These are phyloP conservation scores for Phoenix dactylifera DNA, from an alignment of 176 grass and related monocot genomes.

Conservation along the genomic window DNA sequence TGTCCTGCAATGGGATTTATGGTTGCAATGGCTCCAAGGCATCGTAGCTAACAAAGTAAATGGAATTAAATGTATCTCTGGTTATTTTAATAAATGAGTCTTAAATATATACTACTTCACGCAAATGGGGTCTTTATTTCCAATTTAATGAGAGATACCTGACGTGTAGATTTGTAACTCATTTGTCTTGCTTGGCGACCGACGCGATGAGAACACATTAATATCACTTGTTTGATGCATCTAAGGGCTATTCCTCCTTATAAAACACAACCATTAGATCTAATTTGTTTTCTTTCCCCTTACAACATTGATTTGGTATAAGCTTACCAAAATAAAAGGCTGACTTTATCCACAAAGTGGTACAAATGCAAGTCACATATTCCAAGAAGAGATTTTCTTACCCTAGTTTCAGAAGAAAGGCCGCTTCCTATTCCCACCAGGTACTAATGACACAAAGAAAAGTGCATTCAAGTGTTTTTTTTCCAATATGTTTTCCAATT, in stretches of 20 bases:
- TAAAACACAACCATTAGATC: conserved; percentile 21
- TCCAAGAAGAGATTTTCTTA: no score
- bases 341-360: no score
- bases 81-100: conserved; percentile 27
- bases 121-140: conserved; percentile 1
- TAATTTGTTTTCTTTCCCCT: conserved; percentile 26
- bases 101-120: neutral
- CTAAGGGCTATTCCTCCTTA: conserved; percentile 12
- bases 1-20: conserved; percentile 69
- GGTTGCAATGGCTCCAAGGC: conserved; percentile 45
- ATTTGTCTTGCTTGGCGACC: no score
- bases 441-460: no score
- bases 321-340: no score
- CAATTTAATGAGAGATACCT: neutral
- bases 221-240: conserved; percentile 57
- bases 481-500: no score
- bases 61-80: conserved; percentile 44
- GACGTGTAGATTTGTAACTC: neutral
- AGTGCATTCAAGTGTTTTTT: no score
- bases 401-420: no score
- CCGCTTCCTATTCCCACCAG: no score
- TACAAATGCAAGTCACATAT: no score
- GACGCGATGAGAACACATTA: conserved; percentile 47
- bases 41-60: conserved; percentile 51
- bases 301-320: no score